These are phyloP conservation scores for Xenoacremonium recifei DNA, from an alignment of 2,329 filamentous ascomycete species.

Conservation along the genomic window DNA sequence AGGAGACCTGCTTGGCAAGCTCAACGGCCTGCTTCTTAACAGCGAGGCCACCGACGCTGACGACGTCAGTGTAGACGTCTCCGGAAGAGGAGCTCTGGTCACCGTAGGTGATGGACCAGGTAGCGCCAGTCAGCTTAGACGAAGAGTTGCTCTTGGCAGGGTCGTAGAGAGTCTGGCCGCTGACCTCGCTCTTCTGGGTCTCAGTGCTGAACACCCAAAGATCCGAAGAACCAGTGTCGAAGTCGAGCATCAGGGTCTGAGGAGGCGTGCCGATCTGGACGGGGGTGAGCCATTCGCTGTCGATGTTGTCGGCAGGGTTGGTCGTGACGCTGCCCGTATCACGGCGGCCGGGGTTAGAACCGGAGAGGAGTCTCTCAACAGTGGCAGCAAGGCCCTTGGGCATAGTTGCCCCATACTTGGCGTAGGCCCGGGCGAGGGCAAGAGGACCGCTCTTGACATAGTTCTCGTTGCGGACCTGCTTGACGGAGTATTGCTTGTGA, in stretches of 20 bases:
- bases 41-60: conserved; percentile 40
- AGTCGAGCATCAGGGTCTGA: conserved; percentile 42
- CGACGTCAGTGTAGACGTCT: conserved; percentile 42
- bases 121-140: conserved; percentile 32
- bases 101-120: conserved; percentile 43
- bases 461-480: conserved; percentile 36
- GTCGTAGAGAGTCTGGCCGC: conserved; percentile 40
- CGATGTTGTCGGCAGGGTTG: conserved; percentile 24
- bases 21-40: conserved; percentile 43
- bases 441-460: conserved; percentile 33
- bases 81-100: conserved; percentile 42
- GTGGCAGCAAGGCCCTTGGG: conserved; percentile 28
- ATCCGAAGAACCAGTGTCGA: conserved; percentile 47
- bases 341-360: conserved; percentile 15
- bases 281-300: conserved; percentile 38
- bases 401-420: conserved; percentile 35
- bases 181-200: conserved; percentile 32
- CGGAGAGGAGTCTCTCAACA: conserved; percentile 18
- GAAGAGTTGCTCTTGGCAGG: conserved; percentile 39
- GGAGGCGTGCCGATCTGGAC: conserved; percentile 43
- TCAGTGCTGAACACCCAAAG: conserved; percentile 49
- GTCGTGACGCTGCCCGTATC: conserved; percentile 28
- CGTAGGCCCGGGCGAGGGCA: conserved; percentile 33
- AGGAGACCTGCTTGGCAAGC: conserved; percentile 38
- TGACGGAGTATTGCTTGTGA: conserved; percentile 27